Evolutionary conservation across 2,329 filamentous ascomycete genomes (phyloP), one percentile per base, ranked within the genome.

Genomic region (Aquanectria penicillioides): DNA sequence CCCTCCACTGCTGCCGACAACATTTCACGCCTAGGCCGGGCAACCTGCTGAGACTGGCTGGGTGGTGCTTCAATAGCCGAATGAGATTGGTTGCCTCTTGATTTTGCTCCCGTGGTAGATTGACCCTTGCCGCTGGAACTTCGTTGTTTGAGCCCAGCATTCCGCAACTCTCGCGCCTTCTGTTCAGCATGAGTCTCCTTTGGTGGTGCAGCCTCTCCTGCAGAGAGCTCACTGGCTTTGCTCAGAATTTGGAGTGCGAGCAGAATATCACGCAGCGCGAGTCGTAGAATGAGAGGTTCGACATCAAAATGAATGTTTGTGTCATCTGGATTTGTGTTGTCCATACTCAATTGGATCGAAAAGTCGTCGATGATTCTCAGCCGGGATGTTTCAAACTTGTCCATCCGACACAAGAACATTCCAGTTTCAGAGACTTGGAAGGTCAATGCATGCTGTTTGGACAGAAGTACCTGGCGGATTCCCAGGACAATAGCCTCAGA

Each of bases 401-500:
- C 96, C 95, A 99, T 99, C 11, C 95, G 91, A 73, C 96, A 99
- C 26, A 99, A 77, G 74, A 97, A 99, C 95, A 99, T 99, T 67
- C 95, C 95, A 50, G 98, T 86, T 71, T 98, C 89, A 7, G 93
- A 94, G 3, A 99, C 88, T 72, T 99, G 94, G 71, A 99, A 85
- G 1, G 95, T 97, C 67, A 96, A 85, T 8, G 94, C 92, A 78
- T 98, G 93, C 74, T 99, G 96, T 69, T 97, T 91, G 2, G 94
- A 97, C 10, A 98, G 83, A 2, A 98, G 83, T 11, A 98, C 88
- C 74, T 99, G 94, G 73, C 97, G 97, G 2, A 94, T 97, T 44
- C 93, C 92, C 20, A 99, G 82, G 0, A 99, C 96, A 67, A 99
- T 96, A 3, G 95, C 95, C 73, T 99, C 96, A 0, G 95, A 98